Evolutionary conservation across 2,329 filamentous ascomycete genomes (phyloP), one percentile per base, ranked within the genome.

Genomic region (Aspergillus sclerotialis): DNA sequence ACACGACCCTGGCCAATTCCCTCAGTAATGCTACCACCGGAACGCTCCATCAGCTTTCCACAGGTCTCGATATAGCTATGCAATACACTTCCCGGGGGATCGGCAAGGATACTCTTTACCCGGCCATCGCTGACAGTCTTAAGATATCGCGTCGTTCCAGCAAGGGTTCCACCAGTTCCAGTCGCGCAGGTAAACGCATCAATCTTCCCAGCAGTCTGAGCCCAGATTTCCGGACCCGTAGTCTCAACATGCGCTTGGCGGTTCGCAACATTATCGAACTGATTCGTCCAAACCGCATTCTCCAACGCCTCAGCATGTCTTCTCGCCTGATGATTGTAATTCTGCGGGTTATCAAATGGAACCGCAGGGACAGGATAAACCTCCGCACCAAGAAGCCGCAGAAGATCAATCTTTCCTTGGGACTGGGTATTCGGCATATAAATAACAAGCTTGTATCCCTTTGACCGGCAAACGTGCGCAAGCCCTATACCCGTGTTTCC

Each of bases 381-480:
- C 64, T 96, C 89, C 16, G 92, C 92, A 45, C 92, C 92, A 7
- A 98, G 76, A 23, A 96, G 72, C 7, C 90, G 76, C 45, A 98
- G 71, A 34, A 98, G 75, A 62, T 96, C 92, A 58, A 98, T 85
- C 72, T 98, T 98, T 60, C 89, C 92, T 67, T 94, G 90, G 13
- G 89, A 94, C 68, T 96, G 92, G 31, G 90, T 96, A 72, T 98
- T 84, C 52, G 92, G 92, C 92, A 98, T 96, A 78, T 96, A 98
- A 60, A 98, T 98, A 57, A 96, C 89, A 32, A 94, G 80, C 60
- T 83, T 83, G 74, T 98, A 96, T 26, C 90, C 92, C 52, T 82
- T 83, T 24, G 82, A 85, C 40, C 90, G 79, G 68, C 92, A 96
- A 37, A 98, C 92, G 67, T 96, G 92, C 13, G 92, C 92, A 28